A percentile compares a stretch with the other conserved stretches of the same genome.
Conservation (phyloP, 192 early-diverging fungal species). For the Linnemannia elongata region DNA sequence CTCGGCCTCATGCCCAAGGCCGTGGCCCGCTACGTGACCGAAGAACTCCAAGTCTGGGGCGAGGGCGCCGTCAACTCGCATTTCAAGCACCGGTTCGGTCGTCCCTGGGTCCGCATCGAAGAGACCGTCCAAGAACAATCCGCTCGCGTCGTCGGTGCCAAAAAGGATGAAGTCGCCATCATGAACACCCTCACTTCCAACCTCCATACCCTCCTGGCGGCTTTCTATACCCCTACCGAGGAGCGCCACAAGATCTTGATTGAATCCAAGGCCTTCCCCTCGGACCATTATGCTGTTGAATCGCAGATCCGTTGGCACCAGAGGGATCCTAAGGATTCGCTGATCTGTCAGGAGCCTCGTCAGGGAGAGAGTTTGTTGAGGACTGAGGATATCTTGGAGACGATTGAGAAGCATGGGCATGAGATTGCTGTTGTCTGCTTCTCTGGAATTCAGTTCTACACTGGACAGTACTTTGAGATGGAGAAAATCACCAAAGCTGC, state of each 20-base stretch:
- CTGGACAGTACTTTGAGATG: conserved; percentile 91
- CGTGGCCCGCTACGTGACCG: conserved; percentile 73
- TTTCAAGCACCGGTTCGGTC: conserved; percentile 83
- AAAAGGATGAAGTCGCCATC: conserved; percentile 83
- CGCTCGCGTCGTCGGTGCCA: conserved; percentile 86
- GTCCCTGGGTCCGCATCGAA: conserved; percentile 91
- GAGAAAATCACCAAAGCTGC: conserved; percentile 85
- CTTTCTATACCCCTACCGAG: conserved; percentile 92
- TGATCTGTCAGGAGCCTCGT: conserved; percentile 84
- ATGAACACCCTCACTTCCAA: conserved; percentile 96
- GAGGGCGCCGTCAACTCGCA: conserved; percentile 90
- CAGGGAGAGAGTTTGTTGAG: conserved; percentile 77
- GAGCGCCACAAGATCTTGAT: conserved; percentile 88
- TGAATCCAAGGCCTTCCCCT: conserved; percentile 94
- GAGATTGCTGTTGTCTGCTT: conserved; percentile 90
- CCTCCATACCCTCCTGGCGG: conserved; percentile 89
- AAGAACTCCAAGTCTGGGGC: conserved; percentile 95
- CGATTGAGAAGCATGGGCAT: conserved; percentile 80
- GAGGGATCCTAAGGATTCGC: conserved; percentile 72
- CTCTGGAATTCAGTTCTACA: conserved; percentile 95
- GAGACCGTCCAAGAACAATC: conserved; percentile 79
- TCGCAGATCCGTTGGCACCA: conserved; percentile 92
- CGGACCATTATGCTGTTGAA: conserved; percentile 93
- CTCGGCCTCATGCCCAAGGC: conserved; percentile 88
- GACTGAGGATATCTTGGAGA: conserved; percentile 85